Evolutionary conservation across 2,329 filamentous ascomycete genomes (phyloP).

Genomic region (Botrytis squamosa): DNA sequence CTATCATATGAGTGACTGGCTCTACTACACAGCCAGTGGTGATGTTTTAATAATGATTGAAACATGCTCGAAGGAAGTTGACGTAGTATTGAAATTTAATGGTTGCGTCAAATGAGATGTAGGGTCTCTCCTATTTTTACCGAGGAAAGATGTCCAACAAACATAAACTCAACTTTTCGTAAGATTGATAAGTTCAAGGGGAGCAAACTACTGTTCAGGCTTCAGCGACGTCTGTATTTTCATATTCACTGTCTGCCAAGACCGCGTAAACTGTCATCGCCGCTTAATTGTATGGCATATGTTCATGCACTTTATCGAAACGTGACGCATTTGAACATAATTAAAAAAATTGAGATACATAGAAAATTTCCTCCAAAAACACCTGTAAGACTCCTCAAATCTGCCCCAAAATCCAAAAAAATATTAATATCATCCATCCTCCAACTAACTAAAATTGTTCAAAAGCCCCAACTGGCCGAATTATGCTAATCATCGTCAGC

Average conservation of each 20-base stretch:
- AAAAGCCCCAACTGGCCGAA: no score
- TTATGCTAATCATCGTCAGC: neutral
- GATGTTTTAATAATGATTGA: neutral
- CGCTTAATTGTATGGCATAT: no score
- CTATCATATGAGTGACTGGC: neutral
- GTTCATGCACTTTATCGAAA: neutral
- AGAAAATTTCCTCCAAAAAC: no score
- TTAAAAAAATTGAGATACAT: no score
- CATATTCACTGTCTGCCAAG: neutral
- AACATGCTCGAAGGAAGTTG: neutral
- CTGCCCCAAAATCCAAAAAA: neutral
- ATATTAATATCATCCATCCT: neutral
- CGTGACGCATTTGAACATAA: neutral
- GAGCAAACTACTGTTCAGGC: neutral
- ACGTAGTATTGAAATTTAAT: neutral
- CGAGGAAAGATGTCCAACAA: neutral
- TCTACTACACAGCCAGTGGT: neutral
- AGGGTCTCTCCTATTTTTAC: neutral
- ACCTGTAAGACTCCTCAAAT: neutral
- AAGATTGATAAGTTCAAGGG: neutral
- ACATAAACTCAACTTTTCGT: neutral
- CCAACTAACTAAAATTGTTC: neutral
- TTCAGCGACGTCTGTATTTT: neutral
- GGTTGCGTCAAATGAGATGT: neutral
- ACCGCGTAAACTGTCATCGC: neutral